phyloP scores from a whole-genome alignment of 495 filamentous ascomycete species.

The Penicillium coffeae region DNA sequence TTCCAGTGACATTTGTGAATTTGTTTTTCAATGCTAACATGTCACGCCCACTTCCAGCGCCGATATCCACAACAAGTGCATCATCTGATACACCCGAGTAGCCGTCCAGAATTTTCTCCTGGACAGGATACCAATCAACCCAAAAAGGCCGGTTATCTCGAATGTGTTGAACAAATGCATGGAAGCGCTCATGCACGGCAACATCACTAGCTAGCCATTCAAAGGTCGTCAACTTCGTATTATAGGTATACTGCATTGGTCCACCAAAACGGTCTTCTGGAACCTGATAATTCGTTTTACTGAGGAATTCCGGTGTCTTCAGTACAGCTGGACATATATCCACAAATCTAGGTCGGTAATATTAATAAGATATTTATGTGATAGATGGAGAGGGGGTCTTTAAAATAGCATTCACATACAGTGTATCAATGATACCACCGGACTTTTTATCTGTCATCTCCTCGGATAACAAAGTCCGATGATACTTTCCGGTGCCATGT shows the following conservation, averaged over 20 bases:
- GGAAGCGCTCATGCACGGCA: slow-evolving; percentile 11
- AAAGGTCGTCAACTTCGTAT: slow-evolving; percentile 25
- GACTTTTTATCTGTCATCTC: slow-evolving; percentile 13
- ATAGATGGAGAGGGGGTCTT: too few relatives aligned
- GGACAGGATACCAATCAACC: slow-evolving; percentile 32
- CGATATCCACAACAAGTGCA: slow-evolving; percentile 50
- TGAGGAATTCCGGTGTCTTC: slow-evolving; percentile 22
- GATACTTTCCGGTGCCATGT: slow-evolving; percentile 7
- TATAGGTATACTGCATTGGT: slow-evolving; percentile 33
- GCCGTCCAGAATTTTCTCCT: slow-evolving; percentile 15
- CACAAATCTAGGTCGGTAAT: slow-evolving; percentile 8
- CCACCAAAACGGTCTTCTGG: slow-evolving; percentile 23
- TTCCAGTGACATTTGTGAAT: slow-evolving; percentile 17
- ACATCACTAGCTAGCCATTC: slow-evolving; percentile 17
- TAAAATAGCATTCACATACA: too few relatives aligned
- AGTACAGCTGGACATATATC: slow-evolving; percentile 13
- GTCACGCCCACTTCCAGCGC: slow-evolving; percentile 46
- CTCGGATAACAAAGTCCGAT: slow-evolving; percentile 7
- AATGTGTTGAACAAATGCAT: slow-evolving; percentile 22
- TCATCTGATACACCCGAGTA: slow-evolving; percentile 6
- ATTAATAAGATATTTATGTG: too few relatives aligned
- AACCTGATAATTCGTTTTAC: slow-evolving; percentile 13
- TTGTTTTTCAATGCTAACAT: slow-evolving; percentile 26
- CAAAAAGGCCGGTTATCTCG: slow-evolving; percentile 19
- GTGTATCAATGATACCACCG: slow-evolving; percentile 11